Percentiles rank a stretch among this genome's conserved stretches.
Conservation (phyloP, 2,329 filamentous ascomycete genomes). For the Pseudocercospora fuligena region DNA sequence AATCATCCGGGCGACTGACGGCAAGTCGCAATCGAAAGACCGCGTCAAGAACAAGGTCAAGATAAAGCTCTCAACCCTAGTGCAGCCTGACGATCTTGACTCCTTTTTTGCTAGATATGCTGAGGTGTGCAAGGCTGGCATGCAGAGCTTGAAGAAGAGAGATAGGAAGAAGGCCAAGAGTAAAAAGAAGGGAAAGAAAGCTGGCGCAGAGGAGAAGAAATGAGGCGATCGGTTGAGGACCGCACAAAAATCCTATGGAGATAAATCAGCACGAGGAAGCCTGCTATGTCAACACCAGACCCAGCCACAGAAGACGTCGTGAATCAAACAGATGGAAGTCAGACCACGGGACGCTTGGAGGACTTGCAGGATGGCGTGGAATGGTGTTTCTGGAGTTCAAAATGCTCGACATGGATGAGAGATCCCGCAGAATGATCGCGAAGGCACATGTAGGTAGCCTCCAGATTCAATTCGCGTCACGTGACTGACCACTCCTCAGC, state of each 20-base stretch:
- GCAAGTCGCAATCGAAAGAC: constrained; percentile 56
- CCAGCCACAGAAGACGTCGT: neutral
- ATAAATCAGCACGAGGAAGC: neutral
- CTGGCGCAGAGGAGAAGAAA: constrained; percentile 29
- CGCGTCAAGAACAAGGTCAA: constrained; percentile 62
- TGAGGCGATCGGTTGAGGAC: no score
- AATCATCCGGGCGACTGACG: constrained; percentile 83
- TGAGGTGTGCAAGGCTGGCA: constrained; percentile 86
- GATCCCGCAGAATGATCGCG: neutral
- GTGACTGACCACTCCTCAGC: neutral
- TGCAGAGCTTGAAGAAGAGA: constrained; percentile 88
- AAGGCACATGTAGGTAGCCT: neutral
- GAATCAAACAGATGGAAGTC: neutral
- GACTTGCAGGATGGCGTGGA: neutral
- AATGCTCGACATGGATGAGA: neutral
- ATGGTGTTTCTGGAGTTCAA: neutral
- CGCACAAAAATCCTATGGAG: neutral
- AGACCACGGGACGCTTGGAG: neutral
- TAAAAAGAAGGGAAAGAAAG: constrained; percentile 73
- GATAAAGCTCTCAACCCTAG: constrained; percentile 81
- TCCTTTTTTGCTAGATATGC: constrained; percentile 84
- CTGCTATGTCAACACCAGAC: neutral
- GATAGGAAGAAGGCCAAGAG: constrained; percentile 85
- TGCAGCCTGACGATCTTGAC: constrained; percentile 76
- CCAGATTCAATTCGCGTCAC: neutral